Percentiles rank a stretch among this genome's conserved stretches.
Evolutionary conservation across 1,139 yeast genomes (phyloP).

Genomic region (Spencermartinsiella ligniputridi): DNA sequence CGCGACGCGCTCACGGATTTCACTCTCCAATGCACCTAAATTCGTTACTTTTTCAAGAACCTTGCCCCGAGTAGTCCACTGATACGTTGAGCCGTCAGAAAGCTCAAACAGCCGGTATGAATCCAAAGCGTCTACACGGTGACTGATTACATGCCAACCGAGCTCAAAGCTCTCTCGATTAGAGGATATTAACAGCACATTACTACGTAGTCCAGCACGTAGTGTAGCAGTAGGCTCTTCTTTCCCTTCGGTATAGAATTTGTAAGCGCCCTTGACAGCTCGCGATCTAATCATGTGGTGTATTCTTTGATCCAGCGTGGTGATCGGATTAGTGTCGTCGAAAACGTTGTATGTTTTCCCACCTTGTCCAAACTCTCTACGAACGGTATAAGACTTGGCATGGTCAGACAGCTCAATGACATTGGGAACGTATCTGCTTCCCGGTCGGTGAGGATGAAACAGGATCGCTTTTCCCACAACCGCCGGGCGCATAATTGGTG

Average conservation of each 20-base stretch:
- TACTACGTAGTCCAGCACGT: conserved; percentile 57
- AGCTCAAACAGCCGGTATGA: conserved; percentile 55
- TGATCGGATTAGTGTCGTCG: conserved; percentile 38
- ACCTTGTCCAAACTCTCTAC: conserved; percentile 55
- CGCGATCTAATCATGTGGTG: conserved; percentile 55
- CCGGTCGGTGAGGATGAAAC: conserved; percentile 54
- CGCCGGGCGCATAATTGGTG: conserved; percentile 58
- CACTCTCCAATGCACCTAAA: conserved; percentile 58
- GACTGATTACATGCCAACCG: conserved; percentile 61
- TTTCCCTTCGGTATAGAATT: conserved; percentile 49
- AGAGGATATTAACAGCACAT: conserved; percentile 49
- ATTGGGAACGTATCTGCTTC: conserved; percentile 53
- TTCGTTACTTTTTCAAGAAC: conserved; percentile 54
- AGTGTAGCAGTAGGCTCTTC: conserved; percentile 56
- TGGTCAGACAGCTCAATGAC: conserved; percentile 40
- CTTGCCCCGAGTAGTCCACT: conserved; percentile 60
- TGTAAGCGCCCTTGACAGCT: conserved; percentile 62
- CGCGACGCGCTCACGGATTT: conserved; percentile 57
- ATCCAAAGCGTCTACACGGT: conserved; percentile 58
- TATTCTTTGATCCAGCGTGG: conserved; percentile 35
- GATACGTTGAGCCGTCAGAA: conserved; percentile 55
- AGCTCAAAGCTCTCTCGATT: conserved; percentile 49
- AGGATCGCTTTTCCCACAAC: conserved; percentile 51
- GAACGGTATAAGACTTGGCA: conserved; percentile 42
- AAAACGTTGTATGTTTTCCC: conserved; percentile 53